Evolutionary conservation across 2,329 filamentous ascomycete species (phyloP).

Genomic region (Fusarium sp.): DNA sequence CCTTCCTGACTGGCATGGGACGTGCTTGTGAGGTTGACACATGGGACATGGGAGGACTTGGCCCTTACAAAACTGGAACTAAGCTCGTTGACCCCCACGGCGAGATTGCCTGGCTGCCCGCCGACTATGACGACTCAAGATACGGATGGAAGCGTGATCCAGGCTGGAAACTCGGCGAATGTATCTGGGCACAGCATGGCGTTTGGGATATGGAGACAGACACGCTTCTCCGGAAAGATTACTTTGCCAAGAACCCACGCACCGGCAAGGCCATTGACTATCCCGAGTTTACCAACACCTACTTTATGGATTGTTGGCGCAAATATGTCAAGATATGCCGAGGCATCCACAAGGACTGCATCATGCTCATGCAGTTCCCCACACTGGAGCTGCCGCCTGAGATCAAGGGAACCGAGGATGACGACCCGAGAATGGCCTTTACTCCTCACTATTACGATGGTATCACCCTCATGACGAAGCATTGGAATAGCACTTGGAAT

Average conservation of each 20-base stretch:
- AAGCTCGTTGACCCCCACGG: conserved; percentile 89
- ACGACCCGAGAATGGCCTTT: conserved; percentile 91
- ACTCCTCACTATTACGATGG: conserved; percentile 97
- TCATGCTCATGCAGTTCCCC: conserved; percentile 91
- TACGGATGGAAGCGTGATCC: conserved; percentile 93
- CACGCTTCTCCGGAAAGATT: conserved; percentile 82
- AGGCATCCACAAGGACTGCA: conserved; percentile 78
- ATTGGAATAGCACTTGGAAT: conserved; percentile 98
- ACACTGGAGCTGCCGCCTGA: conserved; percentile 90
- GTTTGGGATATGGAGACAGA: conserved; percentile 90
- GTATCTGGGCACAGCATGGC: conserved; percentile 95
- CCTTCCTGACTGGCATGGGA: conserved; percentile 90
- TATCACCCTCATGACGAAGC: conserved; percentile 96
- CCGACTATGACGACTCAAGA: conserved; percentile 83
- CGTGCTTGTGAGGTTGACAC: conserved; percentile 88
- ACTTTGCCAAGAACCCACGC: conserved; percentile 83
- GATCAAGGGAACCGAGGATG: conserved; percentile 88
- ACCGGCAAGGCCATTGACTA: conserved; percentile 82
- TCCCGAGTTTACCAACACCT: conserved; percentile 87
- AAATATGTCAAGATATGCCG: conserved; percentile 80
- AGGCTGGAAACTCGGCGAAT: conserved; percentile 92
- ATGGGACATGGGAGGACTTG: conserved; percentile 94
- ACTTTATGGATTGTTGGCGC: conserved; percentile 89
- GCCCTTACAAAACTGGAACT: conserved; percentile 88
- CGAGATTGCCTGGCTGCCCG: conserved; percentile 83